A percentile compares a stretch with the other conserved stretches of the same genome.
These are phyloP conservation scores for Termitomyces bulborhizus DNA, from an alignment of 768 basidiomycete genomes.

Conservation along the genomic window DNA sequence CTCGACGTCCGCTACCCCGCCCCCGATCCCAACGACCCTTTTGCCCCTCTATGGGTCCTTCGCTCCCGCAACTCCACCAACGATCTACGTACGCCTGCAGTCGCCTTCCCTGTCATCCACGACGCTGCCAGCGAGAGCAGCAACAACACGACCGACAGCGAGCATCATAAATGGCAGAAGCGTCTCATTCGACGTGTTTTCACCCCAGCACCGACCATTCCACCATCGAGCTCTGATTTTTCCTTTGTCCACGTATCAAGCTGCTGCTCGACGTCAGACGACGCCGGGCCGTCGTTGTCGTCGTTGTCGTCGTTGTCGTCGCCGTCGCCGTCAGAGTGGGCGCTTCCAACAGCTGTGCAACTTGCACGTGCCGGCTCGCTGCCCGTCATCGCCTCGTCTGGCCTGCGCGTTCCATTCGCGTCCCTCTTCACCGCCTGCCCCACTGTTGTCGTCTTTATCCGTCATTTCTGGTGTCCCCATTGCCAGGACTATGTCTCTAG, in stretches of 20 bases:
- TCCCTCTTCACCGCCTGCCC: slow-evolving; percentile 48
- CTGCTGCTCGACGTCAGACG: slow-evolving; percentile 15
- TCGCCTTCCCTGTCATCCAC: background rate
- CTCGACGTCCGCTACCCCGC: slow-evolving; percentile 41
- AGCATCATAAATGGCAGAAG: background rate
- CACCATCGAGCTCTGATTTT: slow-evolving; percentile 3
- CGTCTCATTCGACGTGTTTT: background rate
- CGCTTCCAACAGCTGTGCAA: slow-evolving; percentile 46
- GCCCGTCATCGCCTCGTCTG: slow-evolving; percentile 61
- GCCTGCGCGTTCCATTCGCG: slow-evolving; percentile 61
- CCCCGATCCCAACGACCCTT: slow-evolving; percentile 66
- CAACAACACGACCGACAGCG: background rate
- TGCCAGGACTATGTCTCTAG: slow-evolving; percentile 80
- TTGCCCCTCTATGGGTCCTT: slow-evolving; percentile 61
- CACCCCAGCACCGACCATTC: background rate
- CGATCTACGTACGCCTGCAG: slow-evolving; percentile 15
- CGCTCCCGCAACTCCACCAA: slow-evolving; percentile 51
- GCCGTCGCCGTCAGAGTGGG: background rate
- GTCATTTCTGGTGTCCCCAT: slow-evolving; percentile 84
- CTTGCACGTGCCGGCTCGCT: slow-evolving; percentile 57
- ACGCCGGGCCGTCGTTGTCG: slow-evolving; percentile 4
- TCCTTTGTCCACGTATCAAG: slow-evolving; percentile 19
- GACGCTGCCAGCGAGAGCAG: background rate
- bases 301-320: too few relatives aligned
- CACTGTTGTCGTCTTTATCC: slow-evolving; percentile 78